Base-by-base conservation (phyloP, 176 grass and related monocot species). In the Rhynchospora pubera region DNA sequence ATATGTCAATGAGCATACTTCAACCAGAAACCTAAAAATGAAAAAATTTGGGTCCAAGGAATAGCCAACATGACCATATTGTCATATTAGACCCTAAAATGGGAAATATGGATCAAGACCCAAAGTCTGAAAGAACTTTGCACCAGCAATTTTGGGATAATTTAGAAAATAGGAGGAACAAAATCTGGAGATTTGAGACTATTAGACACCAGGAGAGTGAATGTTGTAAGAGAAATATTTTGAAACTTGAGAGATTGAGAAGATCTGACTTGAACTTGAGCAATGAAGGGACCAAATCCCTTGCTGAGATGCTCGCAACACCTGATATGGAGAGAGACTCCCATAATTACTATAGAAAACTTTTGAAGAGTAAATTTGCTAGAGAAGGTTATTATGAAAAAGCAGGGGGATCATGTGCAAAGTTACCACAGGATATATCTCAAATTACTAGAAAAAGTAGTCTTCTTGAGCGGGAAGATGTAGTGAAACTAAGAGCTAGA, bases 321-420 rank as follows among this genome's bases (percentile, higher is more conserved):
- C 15, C 79, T 47, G 61, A 82, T 82, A 62, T 50, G 22, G 60
- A 66, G 22, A 82, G 62, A 44, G 62, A 82, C 42, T 62, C 61
- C 1, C 56, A 26, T 18, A 82, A 30, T 7, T 82, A 66, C 62
- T 19, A 51, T 52, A 82, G 62, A 65, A 82, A 82, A 52, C 4
- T 52, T 66, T 14, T 22, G 18, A 82, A 82, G 58, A 50, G 59
- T 65, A 66, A 64, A 81, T 81, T 64, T 46, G 30, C 11, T 23
- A 62, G 60, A 82, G 79, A 82, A 47, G 46, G 59, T 21, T 64
- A 82, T 82, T 63, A 66, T 64, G n/a, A 82, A 65, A 82, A 66
- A 52, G 21, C 24, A n/a, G 60, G 65, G 60, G 79, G 79, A 9
- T 63, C 56, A 18, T 66, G 65, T 28, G 58, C 43, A 82, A 65